Evolutionary conservation across 2,329 filamentous ascomycete species (phyloP), one percentile per base, ranked within the genome.

Genomic region (Akanthomyces uredinophilus): DNA sequence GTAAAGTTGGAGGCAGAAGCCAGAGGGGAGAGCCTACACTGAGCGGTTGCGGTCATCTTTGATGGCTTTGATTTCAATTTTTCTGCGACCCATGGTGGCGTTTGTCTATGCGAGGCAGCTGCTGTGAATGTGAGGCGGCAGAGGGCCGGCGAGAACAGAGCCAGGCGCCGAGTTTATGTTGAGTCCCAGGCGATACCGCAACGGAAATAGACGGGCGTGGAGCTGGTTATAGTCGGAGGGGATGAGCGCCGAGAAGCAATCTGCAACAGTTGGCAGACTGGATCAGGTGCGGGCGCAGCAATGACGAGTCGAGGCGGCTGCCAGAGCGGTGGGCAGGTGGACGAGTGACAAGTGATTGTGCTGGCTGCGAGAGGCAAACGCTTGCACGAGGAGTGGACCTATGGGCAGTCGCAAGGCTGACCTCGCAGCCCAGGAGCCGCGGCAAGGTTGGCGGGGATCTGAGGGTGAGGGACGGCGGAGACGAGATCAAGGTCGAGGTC

Each of bases 21-120:
- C 27, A 22, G 46, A 16, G 32, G 37, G 29, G n/a, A 53, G 50
- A 63, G 82, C 91, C 78, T 92, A 97, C 93, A 97, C 93, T 71
- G 93, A 96, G 75, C 93, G 92, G 75, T 97, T 97, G 72, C 93
- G 87, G 78, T 97, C 93, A 87, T 97, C 93, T 79, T 96, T 97
- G 83, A 98, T 98, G 70, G 94, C 92, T 80, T 97, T 97, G 83
- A 99, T 98, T 82, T 98, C 95, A 75, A 99, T 99, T 87, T 99
- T 99, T 84, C 95, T 88, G 77, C 95, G 89, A 76, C 95, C 95
- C 95, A 99, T 99, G 58, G 52, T 73, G 66, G 67, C 56, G 62
- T 16, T 18, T 53, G 54, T 54, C 24, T 55, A 54, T 57, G 58
- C 39, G 54, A 32, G 22, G 57, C 39, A 57, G 62, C 46, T 47